These are phyloP conservation scores for Rhizoctonia solani DNA, from an alignment of 1,284 basidiomycete species.

Conservation along the genomic window DNA sequence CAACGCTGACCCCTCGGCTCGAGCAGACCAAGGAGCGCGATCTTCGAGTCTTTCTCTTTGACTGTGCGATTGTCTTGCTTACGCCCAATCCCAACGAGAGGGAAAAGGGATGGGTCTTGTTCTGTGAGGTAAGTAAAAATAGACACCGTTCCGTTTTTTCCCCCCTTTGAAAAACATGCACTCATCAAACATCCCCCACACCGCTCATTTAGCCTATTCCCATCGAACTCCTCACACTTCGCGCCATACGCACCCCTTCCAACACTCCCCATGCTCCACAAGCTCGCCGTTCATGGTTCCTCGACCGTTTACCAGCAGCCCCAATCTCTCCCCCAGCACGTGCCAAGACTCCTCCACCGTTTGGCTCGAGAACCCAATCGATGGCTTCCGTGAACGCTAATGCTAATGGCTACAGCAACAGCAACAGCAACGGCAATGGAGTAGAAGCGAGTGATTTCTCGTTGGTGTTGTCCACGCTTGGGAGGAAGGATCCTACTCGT, in stretches of 20 bases:
- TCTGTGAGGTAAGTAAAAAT: slow-evolving; percentile 24
- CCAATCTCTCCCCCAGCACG: slow-evolving; percentile 9
- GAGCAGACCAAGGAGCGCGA: slow-evolving; percentile 26
- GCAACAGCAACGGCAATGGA: background rate
- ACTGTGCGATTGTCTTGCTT: slow-evolving; percentile 28
- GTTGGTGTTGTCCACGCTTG: slow-evolving; percentile 19
- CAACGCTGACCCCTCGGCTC: background rate
- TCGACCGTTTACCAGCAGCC: slow-evolving; percentile 20
- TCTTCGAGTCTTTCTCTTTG: slow-evolving; percentile 29
- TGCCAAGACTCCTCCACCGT: slow-evolving; percentile 25
- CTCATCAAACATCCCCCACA: slow-evolving; percentile 21
- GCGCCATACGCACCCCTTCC: slow-evolving; percentile 2
- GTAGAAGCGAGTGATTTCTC: slow-evolving; percentile 7
- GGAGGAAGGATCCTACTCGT: background rate
- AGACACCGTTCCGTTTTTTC: background rate
- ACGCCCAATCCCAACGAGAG: slow-evolving; percentile 29
- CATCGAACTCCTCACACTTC: slow-evolving; percentile 26
- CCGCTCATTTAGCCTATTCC: slow-evolving; percentile 22
- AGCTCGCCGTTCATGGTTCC: slow-evolving; percentile 30
- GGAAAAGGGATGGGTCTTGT: slow-evolving; percentile 11
- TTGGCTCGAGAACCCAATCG: background rate
- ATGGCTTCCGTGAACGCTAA: background rate
- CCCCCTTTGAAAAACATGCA: no score
- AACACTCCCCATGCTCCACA: background rate
- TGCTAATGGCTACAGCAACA: background rate